These are phyloP conservation scores for Capsella bursapastoris DNA, from an alignment of 345 rosid genomes.

Conservation along the genomic window DNA sequence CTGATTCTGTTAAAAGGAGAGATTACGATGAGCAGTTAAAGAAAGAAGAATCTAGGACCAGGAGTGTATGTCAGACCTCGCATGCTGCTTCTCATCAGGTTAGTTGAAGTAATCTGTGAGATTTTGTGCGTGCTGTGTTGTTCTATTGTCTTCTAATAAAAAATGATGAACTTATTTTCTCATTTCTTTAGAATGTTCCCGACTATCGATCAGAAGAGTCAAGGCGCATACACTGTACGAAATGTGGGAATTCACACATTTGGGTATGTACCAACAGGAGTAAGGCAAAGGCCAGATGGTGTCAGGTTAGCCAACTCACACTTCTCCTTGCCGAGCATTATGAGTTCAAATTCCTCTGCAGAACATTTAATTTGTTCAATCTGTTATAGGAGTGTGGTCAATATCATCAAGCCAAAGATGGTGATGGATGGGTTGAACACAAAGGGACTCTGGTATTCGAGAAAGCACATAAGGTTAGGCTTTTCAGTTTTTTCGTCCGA, in stretches of 20 bases:
- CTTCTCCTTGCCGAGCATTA: background rate
- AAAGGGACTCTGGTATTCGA: constrained; percentile 76
- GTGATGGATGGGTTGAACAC: constrained; percentile 97
- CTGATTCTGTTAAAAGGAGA: constrained; percentile 72
- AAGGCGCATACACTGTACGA: constrained; percentile 89
- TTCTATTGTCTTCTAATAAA: background rate
- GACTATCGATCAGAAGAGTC: constrained; percentile 81
- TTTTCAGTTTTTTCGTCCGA: constrained; percentile 14
- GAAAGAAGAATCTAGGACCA: constrained; percentile 71
- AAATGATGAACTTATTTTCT: background rate
- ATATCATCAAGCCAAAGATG: constrained; percentile 94
- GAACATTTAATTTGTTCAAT: background rate
- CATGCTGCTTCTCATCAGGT: constrained; percentile 62
- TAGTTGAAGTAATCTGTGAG: constrained; percentile 25
- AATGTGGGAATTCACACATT: constrained; percentile 80
- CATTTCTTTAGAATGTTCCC: constrained; percentile 53
- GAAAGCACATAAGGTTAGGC: constrained; percentile 67
- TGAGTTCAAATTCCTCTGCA: background rate
- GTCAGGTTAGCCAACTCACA: constrained; percentile 60
- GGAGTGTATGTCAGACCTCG: constrained; percentile 57
- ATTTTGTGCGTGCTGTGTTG: constrained; percentile 4
- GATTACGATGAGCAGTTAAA: constrained; percentile 87
- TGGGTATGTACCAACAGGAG: constrained; percentile 90
- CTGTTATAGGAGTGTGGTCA: constrained; percentile 78
- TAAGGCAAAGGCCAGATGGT: constrained; percentile 90